Percentiles rank a stretch among this genome's conserved stretches.
phyloP scores from a whole-genome alignment of 1,139 yeast genomes.

The Citeromyces hawaiiensis region DNA sequence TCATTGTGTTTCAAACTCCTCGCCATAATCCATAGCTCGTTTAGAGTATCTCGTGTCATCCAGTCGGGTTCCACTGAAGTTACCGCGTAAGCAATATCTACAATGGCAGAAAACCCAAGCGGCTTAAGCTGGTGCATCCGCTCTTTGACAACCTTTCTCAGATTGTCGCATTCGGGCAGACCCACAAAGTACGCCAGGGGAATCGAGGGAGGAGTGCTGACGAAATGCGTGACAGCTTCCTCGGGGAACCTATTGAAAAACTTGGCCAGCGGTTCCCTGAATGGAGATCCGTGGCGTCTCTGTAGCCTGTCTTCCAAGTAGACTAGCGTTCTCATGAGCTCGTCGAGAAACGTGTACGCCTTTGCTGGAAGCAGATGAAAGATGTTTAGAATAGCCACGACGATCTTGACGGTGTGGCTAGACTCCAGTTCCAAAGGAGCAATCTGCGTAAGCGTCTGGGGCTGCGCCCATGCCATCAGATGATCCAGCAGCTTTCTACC shows the following conservation, averaged over 20 bases:
- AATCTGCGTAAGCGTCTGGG: constrained; percentile 55
- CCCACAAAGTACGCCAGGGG: constrained; percentile 48
- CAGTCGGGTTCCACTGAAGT: background rate
- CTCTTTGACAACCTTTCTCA: constrained; percentile 12
- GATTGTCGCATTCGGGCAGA: constrained; percentile 40
- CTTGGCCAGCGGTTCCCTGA: constrained; percentile 82
- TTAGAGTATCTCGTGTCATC: background rate
- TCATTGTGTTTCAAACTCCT: background rate
- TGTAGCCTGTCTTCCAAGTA: constrained; percentile 75
- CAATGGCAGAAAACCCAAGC: background rate
- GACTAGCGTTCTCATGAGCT: constrained; percentile 62
- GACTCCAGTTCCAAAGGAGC: constrained; percentile 67
- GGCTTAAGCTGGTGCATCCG: background rate
- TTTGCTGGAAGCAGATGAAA: constrained; percentile 87
- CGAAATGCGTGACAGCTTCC: constrained; percentile 62
- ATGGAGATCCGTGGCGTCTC: constrained; percentile 80
- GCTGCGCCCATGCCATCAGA: constrained; percentile 93
- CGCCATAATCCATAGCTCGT: background rate
- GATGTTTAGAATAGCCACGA: constrained; percentile 81
- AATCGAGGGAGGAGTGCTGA: constrained; percentile 19
- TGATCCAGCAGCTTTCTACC: constrained; percentile 91
- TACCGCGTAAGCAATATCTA: background rate
- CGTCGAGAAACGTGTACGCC: constrained; percentile 87
- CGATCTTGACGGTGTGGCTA: constrained; percentile 72
- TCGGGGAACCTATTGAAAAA: constrained; percentile 75